Conservation (phyloP, 2,329 filamentous ascomycete species). For the Talaromyces islandicus region DNA sequence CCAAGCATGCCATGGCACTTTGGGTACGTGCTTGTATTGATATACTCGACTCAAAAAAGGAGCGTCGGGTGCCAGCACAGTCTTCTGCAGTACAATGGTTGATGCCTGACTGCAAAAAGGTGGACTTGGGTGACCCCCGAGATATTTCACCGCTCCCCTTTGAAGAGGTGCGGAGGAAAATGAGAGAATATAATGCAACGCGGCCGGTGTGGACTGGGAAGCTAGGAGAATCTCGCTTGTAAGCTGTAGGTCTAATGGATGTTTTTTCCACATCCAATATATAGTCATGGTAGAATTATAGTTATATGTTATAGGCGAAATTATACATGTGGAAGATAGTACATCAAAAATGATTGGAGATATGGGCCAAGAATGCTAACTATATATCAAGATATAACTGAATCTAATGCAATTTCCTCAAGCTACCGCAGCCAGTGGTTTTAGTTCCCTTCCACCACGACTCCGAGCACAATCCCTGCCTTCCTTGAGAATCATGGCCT, state of each 20-base stretch:
- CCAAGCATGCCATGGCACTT: constrained; percentile 3
- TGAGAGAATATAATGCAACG: constrained; percentile 7
- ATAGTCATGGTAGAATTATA: neutral
- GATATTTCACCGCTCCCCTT: neutral
- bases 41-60: neutral
- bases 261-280: neutral
- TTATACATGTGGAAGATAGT: neutral
- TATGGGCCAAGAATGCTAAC: neutral
- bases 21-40: constrained; percentile 1
- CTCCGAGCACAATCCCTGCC: constrained; percentile 3
- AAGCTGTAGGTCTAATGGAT: neutral
- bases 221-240: constrained; percentile 1
- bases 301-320: neutral
- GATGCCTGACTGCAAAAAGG: constrained; percentile 1
- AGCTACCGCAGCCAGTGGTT: neutral
- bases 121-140: neutral
- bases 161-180: constrained; percentile 3
- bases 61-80: neutral
- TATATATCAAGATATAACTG: neutral
- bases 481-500: constrained; percentile 2
- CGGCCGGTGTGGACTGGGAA: constrained; percentile 5
- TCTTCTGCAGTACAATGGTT: constrained; percentile 1
- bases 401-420: neutral
- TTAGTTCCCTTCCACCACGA: neutral
- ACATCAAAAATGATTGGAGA: neutral